Evolutionary conservation across 306 rosid species (phyloP).

Genomic region (Casuarina equisetifolia): DNA sequence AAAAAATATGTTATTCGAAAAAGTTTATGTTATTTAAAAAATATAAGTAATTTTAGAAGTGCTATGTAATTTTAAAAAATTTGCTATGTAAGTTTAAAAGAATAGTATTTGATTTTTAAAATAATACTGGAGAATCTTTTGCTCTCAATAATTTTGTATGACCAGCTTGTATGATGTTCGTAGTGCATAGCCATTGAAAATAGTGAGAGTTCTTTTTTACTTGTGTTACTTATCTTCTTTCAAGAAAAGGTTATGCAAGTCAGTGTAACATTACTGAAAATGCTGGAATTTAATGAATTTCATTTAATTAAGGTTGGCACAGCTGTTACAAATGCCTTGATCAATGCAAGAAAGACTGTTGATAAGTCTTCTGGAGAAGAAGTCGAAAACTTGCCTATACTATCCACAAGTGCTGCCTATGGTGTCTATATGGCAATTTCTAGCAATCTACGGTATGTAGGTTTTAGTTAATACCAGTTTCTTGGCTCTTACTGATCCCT

Average conservation of each 20-base stretch:
- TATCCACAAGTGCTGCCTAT: slow-evolving; percentile 85
- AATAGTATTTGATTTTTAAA: no score
- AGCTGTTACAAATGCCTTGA: slow-evolving; percentile 75
- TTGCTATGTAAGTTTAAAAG: no score
- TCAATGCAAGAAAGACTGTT: slow-evolving; percentile 70
- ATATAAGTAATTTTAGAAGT: no score
- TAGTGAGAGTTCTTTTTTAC: neutral
- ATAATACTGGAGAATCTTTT: neutral
- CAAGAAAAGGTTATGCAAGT: neutral
- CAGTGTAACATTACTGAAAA: neutral
- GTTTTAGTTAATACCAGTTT: slow-evolving; percentile 16
- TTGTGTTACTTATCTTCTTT: neutral
- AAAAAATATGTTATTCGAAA: no score
- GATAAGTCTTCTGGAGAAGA: slow-evolving; percentile 66
- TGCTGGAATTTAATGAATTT: slow-evolving; percentile 16
- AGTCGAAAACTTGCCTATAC: slow-evolving; percentile 78
- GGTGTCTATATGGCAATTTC: slow-evolving; percentile 93
- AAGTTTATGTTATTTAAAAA: no score
- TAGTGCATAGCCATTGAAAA: no score
- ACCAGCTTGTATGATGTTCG: no score
- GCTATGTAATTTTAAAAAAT: no score
- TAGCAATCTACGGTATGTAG: slow-evolving; percentile 82
- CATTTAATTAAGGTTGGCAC: slow-evolving; percentile 69
- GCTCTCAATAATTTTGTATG: neutral
- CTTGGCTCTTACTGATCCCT: slow-evolving; percentile 4